Percentiles rank a stretch among this genome's conserved stretches.
These are phyloP conservation scores for Albophoma yamanashiensis DNA, from an alignment of 2,329 filamentous ascomycete species.

Conservation along the genomic window DNA sequence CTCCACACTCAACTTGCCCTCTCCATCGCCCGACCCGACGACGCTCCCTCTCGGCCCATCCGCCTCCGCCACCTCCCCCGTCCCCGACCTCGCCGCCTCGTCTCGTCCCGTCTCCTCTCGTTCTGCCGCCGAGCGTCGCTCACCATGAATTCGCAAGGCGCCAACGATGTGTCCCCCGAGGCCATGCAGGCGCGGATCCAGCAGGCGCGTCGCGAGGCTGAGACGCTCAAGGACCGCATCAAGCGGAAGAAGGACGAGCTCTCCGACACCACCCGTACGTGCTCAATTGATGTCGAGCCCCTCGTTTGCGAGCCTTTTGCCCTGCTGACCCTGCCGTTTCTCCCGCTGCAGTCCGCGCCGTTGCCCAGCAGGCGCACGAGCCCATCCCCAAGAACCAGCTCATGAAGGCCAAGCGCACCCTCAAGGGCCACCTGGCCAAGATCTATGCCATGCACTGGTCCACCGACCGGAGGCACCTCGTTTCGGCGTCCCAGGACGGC, in stretches of 20 bases:
- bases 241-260: constrained; percentile 99
- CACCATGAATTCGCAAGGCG: constrained; percentile 46
- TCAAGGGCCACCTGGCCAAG: constrained; percentile 97
- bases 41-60: constrained; percentile 5
- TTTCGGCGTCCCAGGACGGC: constrained; percentile 96
- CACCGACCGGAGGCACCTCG: constrained; percentile 90
- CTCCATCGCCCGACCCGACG: constrained; percentile 15
- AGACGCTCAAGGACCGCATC: constrained; percentile 95
- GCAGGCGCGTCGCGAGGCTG: constrained; percentile 90
- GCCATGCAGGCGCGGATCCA: constrained; percentile 90
- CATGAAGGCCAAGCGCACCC: constrained; percentile 94
- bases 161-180: constrained; percentile 57
- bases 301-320: background rate
- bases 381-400: constrained; percentile 78
- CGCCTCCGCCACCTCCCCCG: constrained; percentile 5
- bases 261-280: constrained; percentile 93
- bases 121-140: constrained; percentile 4
- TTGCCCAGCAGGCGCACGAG: constrained; percentile 87
- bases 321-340: constrained; percentile 12
- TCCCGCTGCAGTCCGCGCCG: constrained; percentile 63
- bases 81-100: constrained; percentile 1
- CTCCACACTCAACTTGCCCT: constrained; percentile 18
- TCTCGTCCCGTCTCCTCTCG: constrained; percentile 2
- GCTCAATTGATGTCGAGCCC: constrained; percentile 5
- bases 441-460: constrained; percentile 99